Base-by-base conservation (phyloP, 2,329 filamentous ascomycete genomes). In the Epichloe sibirici region DNA sequence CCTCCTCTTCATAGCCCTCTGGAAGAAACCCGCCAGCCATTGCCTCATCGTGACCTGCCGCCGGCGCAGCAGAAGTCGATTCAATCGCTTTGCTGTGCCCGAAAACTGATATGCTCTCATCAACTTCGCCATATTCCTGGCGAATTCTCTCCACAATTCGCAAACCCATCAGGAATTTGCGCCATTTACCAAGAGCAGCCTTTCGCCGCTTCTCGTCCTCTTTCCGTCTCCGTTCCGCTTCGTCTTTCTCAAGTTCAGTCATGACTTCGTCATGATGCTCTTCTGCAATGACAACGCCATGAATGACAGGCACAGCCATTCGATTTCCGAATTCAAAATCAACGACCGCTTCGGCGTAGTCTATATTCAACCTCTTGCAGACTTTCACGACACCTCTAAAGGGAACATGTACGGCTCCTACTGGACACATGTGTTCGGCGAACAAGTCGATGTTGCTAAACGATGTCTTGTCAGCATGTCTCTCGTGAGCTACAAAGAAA, bases 301-400 rank as follows among this genome's bases (percentile, higher is more conserved):
- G 85, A 31, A 97, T 86, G 0, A 96, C 82, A 0, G 93, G 93
- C 1, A 97, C 89, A 5, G 93, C 93, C 77, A 93, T 90, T 55
- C 93, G 86, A 60, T 93, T 85, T 0, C 91, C 91, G 65, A 97
- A 98, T 64, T 98, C 93, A 65, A 98, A 98, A 1, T 89, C 93
- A 0, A 90, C 90, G 2, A 95, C 93, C 1, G 93, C 93, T 68
- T 97, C 93, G 0, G 93, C 93, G 60, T 84, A 94, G 63, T 96
- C 90, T 39, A 97, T 85, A 4, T 82, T 81, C 0, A 98, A 74
- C 56, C 86, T 83, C 64, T 88, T 89, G 66, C 91, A 96, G 1
- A 96, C 79, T 47, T 84, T 83, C 35, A 85, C 82, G 0, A 84
- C 85, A 0, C 88, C 88, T 45, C 85, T 81, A 51, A 84, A 83